A percentile compares a stretch with the other conserved stretches of the same genome.
phyloP scores from a whole-genome alignment of 169 alveolate genomes.

The Miamiensis avidus region DNA sequence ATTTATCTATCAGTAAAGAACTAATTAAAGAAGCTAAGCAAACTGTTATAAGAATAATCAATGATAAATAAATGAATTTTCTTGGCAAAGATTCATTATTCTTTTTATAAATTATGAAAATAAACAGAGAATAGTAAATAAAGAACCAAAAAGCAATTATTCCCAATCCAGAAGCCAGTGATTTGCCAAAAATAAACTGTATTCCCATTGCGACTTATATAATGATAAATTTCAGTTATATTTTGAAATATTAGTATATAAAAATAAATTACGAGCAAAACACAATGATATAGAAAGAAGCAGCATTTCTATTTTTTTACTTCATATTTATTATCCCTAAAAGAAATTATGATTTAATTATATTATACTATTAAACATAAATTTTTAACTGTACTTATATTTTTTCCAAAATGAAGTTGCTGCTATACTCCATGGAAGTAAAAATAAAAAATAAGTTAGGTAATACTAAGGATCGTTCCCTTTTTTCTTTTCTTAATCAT shows the following conservation, averaged over 20 bases:
- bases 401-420: background rate
- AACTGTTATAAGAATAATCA: background rate
- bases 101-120: slow-evolving; percentile 34
- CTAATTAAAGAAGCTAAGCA: slow-evolving; percentile 24
- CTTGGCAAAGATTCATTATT: slow-evolving; percentile 47
- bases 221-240: too few relatives aligned
- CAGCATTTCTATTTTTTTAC: background rate
- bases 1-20: slow-evolving; percentile 15
- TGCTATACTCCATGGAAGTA: background rate
- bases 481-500: slow-evolving; percentile 1
- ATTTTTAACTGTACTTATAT: background rate
- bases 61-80: slow-evolving; percentile 24
- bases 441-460: background rate
- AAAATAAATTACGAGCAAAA: too few relatives aligned
- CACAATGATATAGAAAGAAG: background rate
- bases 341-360: background rate
- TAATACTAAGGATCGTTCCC: background rate
- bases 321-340: background rate
- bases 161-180: slow-evolving; percentile 1
- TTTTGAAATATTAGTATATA: too few relatives aligned
- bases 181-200: background rate
- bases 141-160: slow-evolving; percentile 22
- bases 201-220: slow-evolving; percentile 8
- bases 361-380: too few relatives aligned
- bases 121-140: slow-evolving; percentile 27